These are phyloP conservation scores for Hirsutella rhossiliensis DNA, from an alignment of 2,329 filamentous ascomycete genomes.

Conservation along the genomic window DNA sequence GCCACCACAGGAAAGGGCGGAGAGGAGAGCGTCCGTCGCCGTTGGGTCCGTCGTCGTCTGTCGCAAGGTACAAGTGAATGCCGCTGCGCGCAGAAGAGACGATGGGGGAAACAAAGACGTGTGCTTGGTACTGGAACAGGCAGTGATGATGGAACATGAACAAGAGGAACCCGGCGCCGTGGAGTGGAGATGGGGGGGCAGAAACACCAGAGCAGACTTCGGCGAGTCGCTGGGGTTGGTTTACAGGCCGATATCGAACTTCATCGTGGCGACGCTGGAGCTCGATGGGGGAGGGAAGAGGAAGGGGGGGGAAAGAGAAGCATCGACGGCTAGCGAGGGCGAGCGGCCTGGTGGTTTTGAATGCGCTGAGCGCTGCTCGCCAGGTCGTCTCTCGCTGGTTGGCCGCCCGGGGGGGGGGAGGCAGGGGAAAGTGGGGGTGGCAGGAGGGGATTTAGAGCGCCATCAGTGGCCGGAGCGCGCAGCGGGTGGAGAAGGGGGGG, in stretches of 20 bases:
- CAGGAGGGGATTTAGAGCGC: neutral
- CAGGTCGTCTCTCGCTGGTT: neutral
- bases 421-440: neutral
- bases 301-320: conserved; percentile 9
- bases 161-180: conserved; percentile 15
- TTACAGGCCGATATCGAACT: conserved; percentile 40
- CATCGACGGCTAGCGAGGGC: neutral
- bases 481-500: neutral
- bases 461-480: neutral
- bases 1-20: neutral
- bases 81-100: conserved; percentile 24
- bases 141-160: neutral
- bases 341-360: conserved; percentile 17
- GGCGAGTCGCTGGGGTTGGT: conserved; percentile 37
- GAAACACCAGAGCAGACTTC: conserved; percentile 41
- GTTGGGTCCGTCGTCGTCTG: neutral
- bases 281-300: conserved; percentile 30
- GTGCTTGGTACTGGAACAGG: neutral
- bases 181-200: conserved; percentile 20
- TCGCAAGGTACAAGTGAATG: conserved; percentile 41
- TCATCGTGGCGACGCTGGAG: conserved; percentile 38
- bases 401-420: neutral
- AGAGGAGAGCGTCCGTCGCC: neutral
- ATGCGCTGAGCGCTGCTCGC: conserved; percentile 4
- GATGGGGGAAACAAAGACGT: neutral